A percentile compares a stretch with the other conserved stretches of the same genome.
Evolutionary conservation across 108 stramenopile genomes (phyloP).

Genomic region (Pseudonitzschia multistriata): DNA sequence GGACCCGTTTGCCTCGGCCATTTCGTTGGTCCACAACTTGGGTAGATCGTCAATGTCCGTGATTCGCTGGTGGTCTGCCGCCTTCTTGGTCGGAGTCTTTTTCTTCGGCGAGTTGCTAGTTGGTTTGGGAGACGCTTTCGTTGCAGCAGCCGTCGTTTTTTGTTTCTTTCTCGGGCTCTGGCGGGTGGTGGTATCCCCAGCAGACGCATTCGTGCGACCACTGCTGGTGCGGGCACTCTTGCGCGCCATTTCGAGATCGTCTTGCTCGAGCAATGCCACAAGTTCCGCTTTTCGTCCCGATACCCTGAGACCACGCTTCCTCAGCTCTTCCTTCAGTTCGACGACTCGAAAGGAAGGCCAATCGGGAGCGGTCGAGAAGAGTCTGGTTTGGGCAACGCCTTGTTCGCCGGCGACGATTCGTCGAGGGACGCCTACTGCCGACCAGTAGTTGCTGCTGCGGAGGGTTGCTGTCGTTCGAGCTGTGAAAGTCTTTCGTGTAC

Average conservation of each 20-base stretch:
- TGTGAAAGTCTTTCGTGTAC: too few species aligned
- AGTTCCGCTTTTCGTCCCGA: constrained; percentile 48
- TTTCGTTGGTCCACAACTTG: constrained; percentile 51
- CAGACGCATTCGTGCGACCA: neutral
- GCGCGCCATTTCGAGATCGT: neutral
- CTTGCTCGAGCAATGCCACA: constrained; percentile 26
- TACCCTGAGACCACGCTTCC: constrained; percentile 36
- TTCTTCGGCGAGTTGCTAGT: constrained; percentile 19
- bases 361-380: neutral
- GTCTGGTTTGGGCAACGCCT: too few species aligned
- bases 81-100: constrained; percentile 24
- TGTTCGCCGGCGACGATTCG: neutral
- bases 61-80: constrained; percentile 60
- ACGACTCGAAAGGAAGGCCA: constrained; percentile 31
- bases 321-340: constrained; percentile 40
- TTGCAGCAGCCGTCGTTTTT: too few species aligned
- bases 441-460: too few species aligned
- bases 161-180: neutral
- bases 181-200: neutral
- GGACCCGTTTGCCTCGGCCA: constrained; percentile 39
- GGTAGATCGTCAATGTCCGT: constrained; percentile 76
- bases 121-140: neutral
- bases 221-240: neutral
- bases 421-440: too few species aligned
- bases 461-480: too few species aligned